Evolutionary conservation across 1,139 yeast species (phyloP).

Genomic region (Taphrina deformans): DNA sequence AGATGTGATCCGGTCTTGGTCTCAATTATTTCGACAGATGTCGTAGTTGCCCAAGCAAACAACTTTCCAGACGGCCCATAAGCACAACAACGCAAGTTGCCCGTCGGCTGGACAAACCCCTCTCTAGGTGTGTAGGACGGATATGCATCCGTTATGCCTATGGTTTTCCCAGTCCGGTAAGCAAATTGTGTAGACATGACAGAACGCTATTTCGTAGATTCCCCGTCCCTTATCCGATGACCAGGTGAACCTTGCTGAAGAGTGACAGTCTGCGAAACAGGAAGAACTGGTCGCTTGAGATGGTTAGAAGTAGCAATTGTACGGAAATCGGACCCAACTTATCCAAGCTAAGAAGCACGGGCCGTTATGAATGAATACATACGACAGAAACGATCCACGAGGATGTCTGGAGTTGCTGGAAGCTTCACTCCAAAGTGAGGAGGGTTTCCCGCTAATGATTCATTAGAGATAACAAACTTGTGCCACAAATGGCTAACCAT

Average conservation of each 20-base stretch:
- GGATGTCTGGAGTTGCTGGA: not conserved
- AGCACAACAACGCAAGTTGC: conserved; percentile 42
- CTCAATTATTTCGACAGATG: conserved; percentile 57
- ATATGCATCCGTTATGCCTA: conserved; percentile 60
- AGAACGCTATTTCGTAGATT: too few relatives aligned
- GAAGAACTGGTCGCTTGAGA: not conserved
- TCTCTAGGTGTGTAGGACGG: conserved; percentile 46
- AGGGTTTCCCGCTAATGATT: not conserved
- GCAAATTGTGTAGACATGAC: conserved; percentile 35
- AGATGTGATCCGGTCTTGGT: conserved; percentile 55
- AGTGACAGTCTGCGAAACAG: too few relatives aligned
- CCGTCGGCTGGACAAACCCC: conserved; percentile 41
- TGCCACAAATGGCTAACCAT: not conserved
- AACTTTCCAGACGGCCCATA: conserved; percentile 53
- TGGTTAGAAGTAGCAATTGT: not conserved
- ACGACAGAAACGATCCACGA: not conserved
- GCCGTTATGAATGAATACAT: not conserved
- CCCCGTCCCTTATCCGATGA: too few relatives aligned
- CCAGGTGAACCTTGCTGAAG: too few relatives aligned
- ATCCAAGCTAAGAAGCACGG: not conserved
- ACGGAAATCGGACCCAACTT: not conserved
- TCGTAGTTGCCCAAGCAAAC: conserved; percentile 53
- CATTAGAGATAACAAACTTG: conserved; percentile 2
- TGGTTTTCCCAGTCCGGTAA: conserved; percentile 65
- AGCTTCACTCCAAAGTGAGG: not conserved